phyloP scores from a whole-genome alignment of 2,329 filamentous ascomycete genomes.

The Sporothrix pallida region DNA sequence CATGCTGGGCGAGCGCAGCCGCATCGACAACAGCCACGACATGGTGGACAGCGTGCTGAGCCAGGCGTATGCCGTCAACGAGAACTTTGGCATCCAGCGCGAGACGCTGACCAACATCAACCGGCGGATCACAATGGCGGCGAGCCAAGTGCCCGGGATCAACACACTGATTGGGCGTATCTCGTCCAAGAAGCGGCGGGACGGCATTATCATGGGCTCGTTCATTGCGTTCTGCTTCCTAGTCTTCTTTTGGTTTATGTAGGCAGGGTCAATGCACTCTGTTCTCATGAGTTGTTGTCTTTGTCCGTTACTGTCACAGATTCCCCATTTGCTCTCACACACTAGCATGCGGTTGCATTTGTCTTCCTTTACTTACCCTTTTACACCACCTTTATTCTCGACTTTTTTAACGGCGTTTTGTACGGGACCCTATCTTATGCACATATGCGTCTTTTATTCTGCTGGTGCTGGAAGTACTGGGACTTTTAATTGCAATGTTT shows the following conservation, averaged over 20 bases:
- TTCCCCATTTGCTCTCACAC: constrained; percentile 3
- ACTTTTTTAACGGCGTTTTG: constrained; percentile 12
- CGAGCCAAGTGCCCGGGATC: constrained; percentile 89
- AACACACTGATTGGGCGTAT: constrained; percentile 92
- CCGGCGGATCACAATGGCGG: constrained; percentile 84
- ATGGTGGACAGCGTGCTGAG: constrained; percentile 89
- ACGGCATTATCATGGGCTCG: constrained; percentile 88
- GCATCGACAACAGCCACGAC: constrained; percentile 87
- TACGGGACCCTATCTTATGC: background rate
- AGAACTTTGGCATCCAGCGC: constrained; percentile 84
- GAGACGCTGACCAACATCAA: constrained; percentile 90
- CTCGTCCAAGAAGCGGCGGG: constrained; percentile 90
- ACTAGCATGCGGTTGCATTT: constrained; percentile 21
- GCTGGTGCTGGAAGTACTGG: background rate
- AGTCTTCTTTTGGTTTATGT: constrained; percentile 80
- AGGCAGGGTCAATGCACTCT: constrained; percentile 2
- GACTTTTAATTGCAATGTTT: background rate
- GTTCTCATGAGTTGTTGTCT: background rate
- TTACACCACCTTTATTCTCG: background rate
- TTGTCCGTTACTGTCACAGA: background rate
- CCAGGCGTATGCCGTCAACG: constrained; percentile 95
- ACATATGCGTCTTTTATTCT: background rate
- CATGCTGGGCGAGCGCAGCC: constrained; percentile 87
- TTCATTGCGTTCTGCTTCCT: constrained; percentile 95
- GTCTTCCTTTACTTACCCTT: background rate